phyloP scores from a whole-genome alignment of 495 filamentous ascomycete species.

The Hypoxylon intermedium region DNA sequence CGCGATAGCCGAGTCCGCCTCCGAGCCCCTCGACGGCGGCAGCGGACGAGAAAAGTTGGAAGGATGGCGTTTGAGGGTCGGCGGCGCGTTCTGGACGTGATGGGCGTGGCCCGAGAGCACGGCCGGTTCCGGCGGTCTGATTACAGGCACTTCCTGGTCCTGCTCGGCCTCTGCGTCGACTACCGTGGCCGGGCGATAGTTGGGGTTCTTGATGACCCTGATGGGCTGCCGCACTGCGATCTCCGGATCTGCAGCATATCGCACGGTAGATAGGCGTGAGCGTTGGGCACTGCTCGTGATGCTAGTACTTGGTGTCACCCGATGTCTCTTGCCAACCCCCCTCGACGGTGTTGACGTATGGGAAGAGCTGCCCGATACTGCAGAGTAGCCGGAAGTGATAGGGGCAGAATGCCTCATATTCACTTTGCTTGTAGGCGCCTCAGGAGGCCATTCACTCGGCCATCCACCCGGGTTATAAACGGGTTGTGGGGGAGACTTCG shows the following conservation, averaged over 20 bases:
- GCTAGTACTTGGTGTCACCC: conserved; percentile 35
- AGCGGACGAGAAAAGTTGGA: conserved; percentile 35
- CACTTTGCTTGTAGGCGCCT: conserved; percentile 21
- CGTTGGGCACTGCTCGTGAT: conserved; percentile 33
- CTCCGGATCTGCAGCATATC: conserved; percentile 40
- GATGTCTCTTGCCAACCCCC: conserved; percentile 14
- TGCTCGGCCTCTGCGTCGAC: background rate
- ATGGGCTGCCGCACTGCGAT: conserved; percentile 41
- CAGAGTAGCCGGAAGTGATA: conserved; percentile 10
- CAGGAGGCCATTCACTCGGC: conserved; percentile 38
- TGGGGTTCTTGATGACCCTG: conserved; percentile 39
- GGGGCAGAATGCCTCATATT: background rate
- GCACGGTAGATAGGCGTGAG: conserved; percentile 39
- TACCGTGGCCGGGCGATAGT: conserved; percentile 13
- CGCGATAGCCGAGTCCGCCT: conserved; percentile 24
- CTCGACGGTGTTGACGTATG: background rate
- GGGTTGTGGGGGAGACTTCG: conserved; percentile 32
- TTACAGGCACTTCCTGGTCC: background rate
- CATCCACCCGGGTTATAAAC: conserved; percentile 38
- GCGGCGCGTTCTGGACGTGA: background rate
- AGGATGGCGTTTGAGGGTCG: conserved; percentile 9
- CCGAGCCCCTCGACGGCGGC: conserved; percentile 11
- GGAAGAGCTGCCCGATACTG: conserved; percentile 4
- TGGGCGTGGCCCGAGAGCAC: background rate
- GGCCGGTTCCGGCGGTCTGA: conserved; percentile 24